phyloP scores from a whole-genome alignment of 2,329 filamentous ascomycete genomes.

The Coleophoma eucalyptorum region DNA sequence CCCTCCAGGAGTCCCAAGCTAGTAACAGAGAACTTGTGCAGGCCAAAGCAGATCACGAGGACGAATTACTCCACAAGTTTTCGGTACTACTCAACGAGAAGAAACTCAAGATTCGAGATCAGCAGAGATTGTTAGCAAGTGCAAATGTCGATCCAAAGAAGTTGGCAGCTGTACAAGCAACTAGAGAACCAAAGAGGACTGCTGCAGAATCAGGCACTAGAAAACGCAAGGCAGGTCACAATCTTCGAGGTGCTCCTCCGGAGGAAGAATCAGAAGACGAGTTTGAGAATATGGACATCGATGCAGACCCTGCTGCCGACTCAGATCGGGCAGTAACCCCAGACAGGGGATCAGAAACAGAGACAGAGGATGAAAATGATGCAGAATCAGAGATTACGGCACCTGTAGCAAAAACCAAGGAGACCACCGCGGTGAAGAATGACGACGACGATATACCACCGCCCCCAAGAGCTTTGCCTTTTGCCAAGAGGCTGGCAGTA shows the following conservation, averaged over 20 bases:
- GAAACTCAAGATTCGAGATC: constrained; percentile 74
- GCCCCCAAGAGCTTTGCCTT: constrained; percentile 1
- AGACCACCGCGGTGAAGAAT: background rate
- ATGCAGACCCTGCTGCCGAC: constrained; percentile 21
- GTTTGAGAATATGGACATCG: constrained; percentile 48
- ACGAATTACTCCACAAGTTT: constrained; percentile 65
- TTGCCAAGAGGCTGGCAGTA: background rate
- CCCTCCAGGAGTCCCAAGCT: constrained; percentile 53
- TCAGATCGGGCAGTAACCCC: constrained; percentile 7
- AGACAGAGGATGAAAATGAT: constrained; percentile 4
- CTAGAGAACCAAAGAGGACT: constrained; percentile 2
- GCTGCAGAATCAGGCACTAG: constrained; percentile 33
- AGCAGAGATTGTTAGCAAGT: constrained; percentile 54
- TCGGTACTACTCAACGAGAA: constrained; percentile 71
- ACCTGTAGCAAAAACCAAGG: background rate
- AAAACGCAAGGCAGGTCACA: constrained; percentile 45
- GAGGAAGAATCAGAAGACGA: constrained; percentile 42
- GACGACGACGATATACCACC: background rate
- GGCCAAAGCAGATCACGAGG: constrained; percentile 65
- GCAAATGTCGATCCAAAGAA: constrained; percentile 21
- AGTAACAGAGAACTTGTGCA: constrained; percentile 64
- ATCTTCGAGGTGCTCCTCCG: constrained; percentile 9
- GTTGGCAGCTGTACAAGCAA: constrained; percentile 10
- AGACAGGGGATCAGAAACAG: constrained; percentile 1
- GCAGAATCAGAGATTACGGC: background rate